Conservation (phyloP, 495 filamentous ascomycete species). For the Penicillium roqueforti region DNA sequence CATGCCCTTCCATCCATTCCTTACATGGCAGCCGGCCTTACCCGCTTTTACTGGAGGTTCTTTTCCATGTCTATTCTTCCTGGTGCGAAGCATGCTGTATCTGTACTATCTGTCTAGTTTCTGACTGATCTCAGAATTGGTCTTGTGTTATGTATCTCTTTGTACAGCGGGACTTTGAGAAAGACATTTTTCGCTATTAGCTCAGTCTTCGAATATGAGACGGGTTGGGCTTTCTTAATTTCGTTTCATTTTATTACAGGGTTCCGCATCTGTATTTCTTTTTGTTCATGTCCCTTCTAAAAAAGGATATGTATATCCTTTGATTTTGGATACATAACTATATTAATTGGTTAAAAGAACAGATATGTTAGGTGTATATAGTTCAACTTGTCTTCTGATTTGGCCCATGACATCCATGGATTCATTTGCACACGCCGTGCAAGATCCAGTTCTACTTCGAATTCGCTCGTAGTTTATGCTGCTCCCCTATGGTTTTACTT, state of each 20-base stretch:
- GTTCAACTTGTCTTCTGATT: neutral
- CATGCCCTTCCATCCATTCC: neutral
- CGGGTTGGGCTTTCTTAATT: neutral
- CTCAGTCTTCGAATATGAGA: constrained; percentile 4
- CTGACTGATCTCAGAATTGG: neutral
- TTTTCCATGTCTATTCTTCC: neutral
- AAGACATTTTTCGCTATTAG: neutral
- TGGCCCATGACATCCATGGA: neutral
- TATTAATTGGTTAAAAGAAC: neutral
- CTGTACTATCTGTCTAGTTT: neutral
- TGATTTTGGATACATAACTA: neutral
- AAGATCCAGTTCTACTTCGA: neutral
- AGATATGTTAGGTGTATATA: neutral
- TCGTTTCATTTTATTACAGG: neutral
- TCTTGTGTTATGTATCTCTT: neutral
- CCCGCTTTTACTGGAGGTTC: neutral
- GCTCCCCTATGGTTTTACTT: neutral
- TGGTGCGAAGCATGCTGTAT: neutral
- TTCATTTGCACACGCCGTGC: no score
- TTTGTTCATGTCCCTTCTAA: neutral
- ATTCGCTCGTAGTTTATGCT: neutral
- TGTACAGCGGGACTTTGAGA: neutral
- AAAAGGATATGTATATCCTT: neutral
- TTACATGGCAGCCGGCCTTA: neutral
- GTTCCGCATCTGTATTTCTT: neutral